A percentile compares a stretch with the other conserved stretches of the same genome.
phyloP scores from a whole-genome alignment of 305 asterid genomes.

The Galium porrigens region DNA sequence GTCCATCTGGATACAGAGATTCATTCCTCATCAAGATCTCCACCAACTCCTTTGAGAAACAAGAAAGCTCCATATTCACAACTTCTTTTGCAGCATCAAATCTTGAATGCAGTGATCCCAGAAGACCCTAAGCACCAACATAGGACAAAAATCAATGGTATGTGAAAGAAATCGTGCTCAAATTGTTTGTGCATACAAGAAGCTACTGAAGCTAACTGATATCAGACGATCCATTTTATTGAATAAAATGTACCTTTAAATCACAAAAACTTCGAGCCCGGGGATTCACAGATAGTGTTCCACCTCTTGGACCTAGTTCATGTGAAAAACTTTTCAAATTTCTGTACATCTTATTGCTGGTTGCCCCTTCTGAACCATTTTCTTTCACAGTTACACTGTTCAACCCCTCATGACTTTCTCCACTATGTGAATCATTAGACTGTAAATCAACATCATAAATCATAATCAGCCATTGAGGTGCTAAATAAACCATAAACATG shows the following conservation, averaged over 20 bases:
- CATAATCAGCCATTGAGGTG: neutral
- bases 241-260: constrained; percentile 48
- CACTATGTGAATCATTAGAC: constrained; percentile 31
- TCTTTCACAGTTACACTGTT: constrained; percentile 29
- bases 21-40: constrained; percentile 40
- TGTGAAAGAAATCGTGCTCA: neutral
- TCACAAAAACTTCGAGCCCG: constrained; percentile 73
- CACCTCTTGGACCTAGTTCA: constrained; percentile 73
- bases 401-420: constrained; percentile 34
- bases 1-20: constrained; percentile 37
- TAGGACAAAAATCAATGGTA: constrained; percentile 8
- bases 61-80: constrained; percentile 60
- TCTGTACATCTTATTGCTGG: constrained; percentile 35
- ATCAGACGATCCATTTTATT: neutral
- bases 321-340: constrained; percentile 77
- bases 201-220: neutral
- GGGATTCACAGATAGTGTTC: constrained; percentile 47
- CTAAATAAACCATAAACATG: neutral
- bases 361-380: constrained; percentile 27
- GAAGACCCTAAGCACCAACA: constrained; percentile 45
- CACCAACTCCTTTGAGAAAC: constrained; percentile 53
- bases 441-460: constrained; percentile 23
- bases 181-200: constrained; percentile 8
- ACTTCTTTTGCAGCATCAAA: constrained; percentile 78
- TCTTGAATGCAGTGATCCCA: constrained; percentile 65